Evolutionary conservation across 2,329 filamentous ascomycete genomes (phyloP).

Genomic region (Cladophialophora chaetospira): DNA sequence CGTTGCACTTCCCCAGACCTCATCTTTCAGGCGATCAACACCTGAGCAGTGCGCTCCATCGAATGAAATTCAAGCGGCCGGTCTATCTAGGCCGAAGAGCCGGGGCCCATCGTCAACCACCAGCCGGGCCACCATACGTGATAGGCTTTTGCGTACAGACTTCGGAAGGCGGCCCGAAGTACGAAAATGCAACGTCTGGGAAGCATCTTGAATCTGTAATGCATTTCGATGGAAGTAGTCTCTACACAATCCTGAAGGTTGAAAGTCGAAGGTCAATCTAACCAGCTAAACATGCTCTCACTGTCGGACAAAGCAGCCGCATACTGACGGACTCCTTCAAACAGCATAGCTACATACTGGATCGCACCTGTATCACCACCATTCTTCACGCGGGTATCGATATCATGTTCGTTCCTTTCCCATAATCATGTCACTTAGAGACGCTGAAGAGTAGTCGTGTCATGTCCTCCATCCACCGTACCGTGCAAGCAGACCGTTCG

Average conservation of each 20-base stretch:
- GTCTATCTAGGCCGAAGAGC: background rate
- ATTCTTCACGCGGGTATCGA: background rate
- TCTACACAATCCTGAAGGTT: too few species aligned
- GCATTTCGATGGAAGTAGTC: slow-evolving; percentile 1
- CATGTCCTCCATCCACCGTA: background rate
- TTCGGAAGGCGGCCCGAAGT: slow-evolving; percentile 4
- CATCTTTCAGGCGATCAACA: background rate
- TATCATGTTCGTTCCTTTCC: background rate
- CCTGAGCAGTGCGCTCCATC: too few species aligned
- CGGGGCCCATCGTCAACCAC: too few species aligned
- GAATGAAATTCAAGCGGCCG: background rate
- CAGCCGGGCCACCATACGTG: background rate
- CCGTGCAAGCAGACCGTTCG: too few species aligned
- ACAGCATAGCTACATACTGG: background rate
- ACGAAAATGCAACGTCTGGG: too few species aligned
- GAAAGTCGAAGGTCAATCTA: too few species aligned
- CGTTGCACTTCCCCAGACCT: background rate
- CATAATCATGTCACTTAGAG: background rate
- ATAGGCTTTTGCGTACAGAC: background rate
- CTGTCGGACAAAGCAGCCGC: too few species aligned
- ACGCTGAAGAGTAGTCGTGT: background rate
- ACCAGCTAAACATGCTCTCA: too few species aligned
- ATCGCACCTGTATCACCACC: background rate
- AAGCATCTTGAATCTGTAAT: background rate
- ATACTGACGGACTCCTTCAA: background rate